phyloP scores from a whole-genome alignment of 129 eudicot genomes.

The Helichrysum umbraculigerum region DNA sequence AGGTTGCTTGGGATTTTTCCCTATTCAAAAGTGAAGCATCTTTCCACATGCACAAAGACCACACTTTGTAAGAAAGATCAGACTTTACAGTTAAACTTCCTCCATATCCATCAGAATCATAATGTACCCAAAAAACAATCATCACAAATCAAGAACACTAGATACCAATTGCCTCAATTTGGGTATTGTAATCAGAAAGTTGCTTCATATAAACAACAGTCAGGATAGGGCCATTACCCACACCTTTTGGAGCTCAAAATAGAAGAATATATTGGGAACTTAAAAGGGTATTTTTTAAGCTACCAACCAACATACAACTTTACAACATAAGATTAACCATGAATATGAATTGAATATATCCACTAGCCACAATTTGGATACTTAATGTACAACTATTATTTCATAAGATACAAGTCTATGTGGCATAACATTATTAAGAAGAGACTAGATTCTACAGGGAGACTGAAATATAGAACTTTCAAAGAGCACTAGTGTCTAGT shows the following conservation, averaged over 20 bases:
- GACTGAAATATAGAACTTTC: too few relatives aligned
- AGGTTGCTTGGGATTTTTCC: conserved; percentile 32
- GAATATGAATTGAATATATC: conserved; percentile 2
- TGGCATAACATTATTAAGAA: neutral
- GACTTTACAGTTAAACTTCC: conserved; percentile 21
- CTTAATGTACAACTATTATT: neutral
- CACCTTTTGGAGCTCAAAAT: conserved; percentile 1
- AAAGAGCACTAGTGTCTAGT: too few relatives aligned
- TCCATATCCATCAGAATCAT: conserved; percentile 13
- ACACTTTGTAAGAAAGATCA: neutral
- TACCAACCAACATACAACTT: conserved; percentile 17
- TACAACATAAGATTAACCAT: neutral
- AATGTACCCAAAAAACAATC: neutral
- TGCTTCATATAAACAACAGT: neutral
- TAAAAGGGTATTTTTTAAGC: neutral
- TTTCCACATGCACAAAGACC: conserved; percentile 29
- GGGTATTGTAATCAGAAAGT: conserved; percentile 10
- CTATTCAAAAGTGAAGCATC: conserved; percentile 19
- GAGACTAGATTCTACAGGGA: too few relatives aligned
- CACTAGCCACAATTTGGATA: neutral
- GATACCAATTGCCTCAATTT: conserved; percentile 21
- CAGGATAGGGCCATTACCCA: neutral
- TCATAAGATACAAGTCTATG: conserved; percentile 9
- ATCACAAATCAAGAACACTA: conserved; percentile 15
- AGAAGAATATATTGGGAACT: conserved; percentile 8